Evolutionary conservation across 805 yeast genomes (phyloP), one percentile per base, ranked within the genome.

Genomic region (Zygoascus ofunaensis): DNA sequence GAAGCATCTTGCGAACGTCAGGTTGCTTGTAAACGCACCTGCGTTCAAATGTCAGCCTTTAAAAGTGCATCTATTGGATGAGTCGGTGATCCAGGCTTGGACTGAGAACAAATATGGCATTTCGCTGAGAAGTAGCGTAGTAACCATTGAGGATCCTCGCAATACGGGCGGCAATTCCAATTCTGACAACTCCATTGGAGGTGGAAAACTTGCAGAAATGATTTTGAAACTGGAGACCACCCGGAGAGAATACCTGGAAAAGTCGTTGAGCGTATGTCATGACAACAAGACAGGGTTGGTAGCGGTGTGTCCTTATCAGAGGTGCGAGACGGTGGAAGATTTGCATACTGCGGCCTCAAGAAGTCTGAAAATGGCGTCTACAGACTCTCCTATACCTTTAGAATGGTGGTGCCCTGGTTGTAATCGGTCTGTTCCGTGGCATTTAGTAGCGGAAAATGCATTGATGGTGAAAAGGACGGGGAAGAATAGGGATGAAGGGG

Each of bases 21-120:
- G 63, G 8, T 47, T 60, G 24, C 49, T 61, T 7, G 34, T 56
- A 15, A n/a, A 39, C n/a, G 50, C 61, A 10, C 34, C 44, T 4
- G 48, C 53, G 17, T 51, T 61, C 24, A 23, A 49, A 3, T 39
- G 55, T n/a, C 49, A 51, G 48, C 60, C 58, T 20, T 43, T 61
- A 34, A 39, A 26, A 23, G 48, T 61, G 12, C 57, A 55, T 22
- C 37, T 61, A 4, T 55, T 62, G n/a, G 58, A 59, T 19, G 32
- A 41, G n/a, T 34, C 39, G 2, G 63, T 52, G 5, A 18, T 43
- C 5, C 24, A 38, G 3, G 47, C 41, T 2, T 62, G 65, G 66
- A 43, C 39, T 3, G 39, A 38, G 33, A 61, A 60, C 41, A 53
- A 49, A 37, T 56, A 49, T 45, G 41, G 45, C 23, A 30, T 60